phyloP scores from a whole-genome alignment of 495 filamentous ascomycete genomes.

The Viridothelium virens region DNA sequence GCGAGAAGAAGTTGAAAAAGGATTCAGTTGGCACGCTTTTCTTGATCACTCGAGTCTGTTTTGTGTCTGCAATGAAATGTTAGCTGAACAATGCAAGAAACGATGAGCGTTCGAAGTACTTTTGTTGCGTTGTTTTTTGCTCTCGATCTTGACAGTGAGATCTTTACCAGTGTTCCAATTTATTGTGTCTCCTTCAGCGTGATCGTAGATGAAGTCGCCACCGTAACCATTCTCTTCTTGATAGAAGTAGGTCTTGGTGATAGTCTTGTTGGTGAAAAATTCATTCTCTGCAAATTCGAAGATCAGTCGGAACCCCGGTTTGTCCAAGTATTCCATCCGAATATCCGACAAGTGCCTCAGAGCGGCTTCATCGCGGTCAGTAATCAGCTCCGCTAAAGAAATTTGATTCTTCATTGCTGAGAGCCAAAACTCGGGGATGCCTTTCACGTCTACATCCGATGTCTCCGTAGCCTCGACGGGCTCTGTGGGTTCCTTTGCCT shows the following conservation, averaged over 20 bases:
- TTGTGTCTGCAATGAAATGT: constrained; percentile 60
- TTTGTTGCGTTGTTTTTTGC: constrained; percentile 99
- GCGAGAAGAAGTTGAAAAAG: constrained; percentile 99
- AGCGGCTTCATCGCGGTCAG: constrained; percentile 87
- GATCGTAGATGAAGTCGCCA: constrained; percentile 99
- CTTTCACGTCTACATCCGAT: constrained; percentile 45
- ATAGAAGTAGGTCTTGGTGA: constrained; percentile 99
- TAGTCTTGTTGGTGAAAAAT: constrained; percentile 91
- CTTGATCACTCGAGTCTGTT: constrained; percentile 97
- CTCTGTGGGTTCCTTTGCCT: constrained; percentile 39
- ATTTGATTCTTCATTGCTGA: constrained; percentile 99
- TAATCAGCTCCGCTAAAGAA: constrained; percentile 95
- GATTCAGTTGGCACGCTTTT: constrained; percentile 97
- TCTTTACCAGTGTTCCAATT: constrained; percentile 93
- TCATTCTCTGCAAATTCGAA: constrained; percentile 95
- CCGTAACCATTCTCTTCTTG: constrained; percentile 98
- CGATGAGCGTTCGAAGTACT: constrained; percentile 51
- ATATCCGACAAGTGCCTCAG: constrained; percentile 89
- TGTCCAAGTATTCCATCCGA: constrained; percentile 98
- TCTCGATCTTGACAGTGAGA: constrained; percentile 87
- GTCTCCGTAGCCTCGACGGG: constrained; percentile 40
- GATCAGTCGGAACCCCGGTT: constrained; percentile 93
- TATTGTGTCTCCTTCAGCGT: constrained; percentile 95
- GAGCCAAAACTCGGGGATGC: constrained; percentile 98
- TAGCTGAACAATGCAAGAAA: background rate